Evolutionary conservation across 2,329 filamentous ascomycete genomes (phyloP), one percentile per base, ranked within the genome.

Genomic region (Ophiostoma ips): DNA sequence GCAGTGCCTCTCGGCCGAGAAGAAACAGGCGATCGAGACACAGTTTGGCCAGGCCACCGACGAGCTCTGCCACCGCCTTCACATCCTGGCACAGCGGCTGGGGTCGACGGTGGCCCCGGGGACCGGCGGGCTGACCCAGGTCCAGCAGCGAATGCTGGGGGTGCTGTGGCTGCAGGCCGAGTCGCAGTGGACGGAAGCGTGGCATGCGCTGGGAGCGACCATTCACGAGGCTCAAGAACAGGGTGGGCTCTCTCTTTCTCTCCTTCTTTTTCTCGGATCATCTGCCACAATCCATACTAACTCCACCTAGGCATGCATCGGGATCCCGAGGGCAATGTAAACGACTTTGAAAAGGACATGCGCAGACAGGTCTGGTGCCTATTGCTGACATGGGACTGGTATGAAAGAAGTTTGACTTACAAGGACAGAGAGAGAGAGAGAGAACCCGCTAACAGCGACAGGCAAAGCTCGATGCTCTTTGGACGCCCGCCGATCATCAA

Each of bases 131-230:
- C 57, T 73, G 7, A 58, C 63, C 34, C 67, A 72, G 15, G 66
- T 73, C 2, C 71, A 73, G 55, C 71, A 73, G 55, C 60, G 70
- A n/a, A 72, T 73, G 49, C 54, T 73, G 3, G 68, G 65, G 19
- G 64, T 66, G 2, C 62, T 63, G 19, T 74, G 70, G 70, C 66
- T 65, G 40, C 73, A 72, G 52, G 66, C 65, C 3, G 69, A 71
- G 50, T 66, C 65, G 13, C 62, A 64, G 18, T 72, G 71, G 55
- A 64, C 69, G 1, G 68, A 72, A 30, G 64, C 71, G 0, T 73
- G 71, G 71, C 70, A 73, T 60, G 58, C 66, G 3, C 55, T 74
- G 9, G 61, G 65, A 16, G 59, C 59, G 48, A 65, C 67, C 3
- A 68, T 73, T 30, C 68, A 67, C 7, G 68, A 70, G 40, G 71